Evolutionary conservation across 2,329 filamentous ascomycete genomes (phyloP).

Genomic region (Penicillium rolfsii): DNA sequence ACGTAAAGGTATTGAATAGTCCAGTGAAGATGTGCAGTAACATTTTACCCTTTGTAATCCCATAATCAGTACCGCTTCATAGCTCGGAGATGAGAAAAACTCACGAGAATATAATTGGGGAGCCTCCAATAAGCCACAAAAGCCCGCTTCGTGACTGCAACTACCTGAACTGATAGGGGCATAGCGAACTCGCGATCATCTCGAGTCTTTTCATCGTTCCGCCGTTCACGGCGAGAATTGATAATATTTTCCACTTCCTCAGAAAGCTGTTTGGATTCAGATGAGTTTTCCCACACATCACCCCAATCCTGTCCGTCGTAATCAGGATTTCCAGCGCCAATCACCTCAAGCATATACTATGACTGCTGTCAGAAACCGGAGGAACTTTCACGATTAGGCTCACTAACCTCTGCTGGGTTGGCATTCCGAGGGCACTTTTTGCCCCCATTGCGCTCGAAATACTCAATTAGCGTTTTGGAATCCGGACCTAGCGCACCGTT

Average conservation of each 20-base stretch:
- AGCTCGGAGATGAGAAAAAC: conserved; percentile 8
- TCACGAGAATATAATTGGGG: conserved; percentile 59
- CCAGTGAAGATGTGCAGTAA: conserved; percentile 65
- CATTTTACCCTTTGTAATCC: conserved; percentile 60
- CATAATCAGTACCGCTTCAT: neutral
- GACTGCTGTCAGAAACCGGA: neutral
- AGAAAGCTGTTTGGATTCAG: conserved; percentile 51
- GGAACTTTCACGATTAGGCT: neutral
- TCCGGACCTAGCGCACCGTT: conserved; percentile 83
- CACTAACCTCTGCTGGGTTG: conserved; percentile 67
- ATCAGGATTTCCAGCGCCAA: conserved; percentile 66
- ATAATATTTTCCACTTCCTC: conserved; percentile 60
- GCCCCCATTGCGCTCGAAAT: conserved; percentile 68
- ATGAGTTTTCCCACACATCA: conserved; percentile 61
- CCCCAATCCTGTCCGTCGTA: conserved; percentile 65
- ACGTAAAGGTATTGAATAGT: conserved; percentile 72
- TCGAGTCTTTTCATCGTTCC: conserved; percentile 45
- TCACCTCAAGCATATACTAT: conserved; percentile 79
- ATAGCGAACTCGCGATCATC: conserved; percentile 67
- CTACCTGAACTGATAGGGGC: conserved; percentile 58
- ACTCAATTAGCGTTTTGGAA: conserved; percentile 69
- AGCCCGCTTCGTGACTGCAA: conserved; percentile 58
- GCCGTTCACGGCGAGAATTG: conserved; percentile 47
- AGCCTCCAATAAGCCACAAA: conserved; percentile 68
- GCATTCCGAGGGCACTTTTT: conserved; percentile 62